phyloP scores from a whole-genome alignment of 441 rosid genomes.

The Aquilaria agallochum region DNA sequence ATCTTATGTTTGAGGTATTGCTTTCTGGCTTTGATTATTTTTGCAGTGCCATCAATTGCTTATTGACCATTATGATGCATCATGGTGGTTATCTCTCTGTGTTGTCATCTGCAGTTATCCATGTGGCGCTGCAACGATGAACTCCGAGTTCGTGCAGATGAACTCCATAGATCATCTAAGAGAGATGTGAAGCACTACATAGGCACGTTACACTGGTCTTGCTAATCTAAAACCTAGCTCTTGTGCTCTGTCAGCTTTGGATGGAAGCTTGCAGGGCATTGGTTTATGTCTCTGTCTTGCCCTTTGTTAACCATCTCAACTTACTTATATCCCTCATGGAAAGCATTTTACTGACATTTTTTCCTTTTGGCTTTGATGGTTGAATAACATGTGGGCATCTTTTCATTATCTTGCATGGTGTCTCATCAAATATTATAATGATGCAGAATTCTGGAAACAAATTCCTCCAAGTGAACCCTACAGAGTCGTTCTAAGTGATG shows the following conservation, averaged over 20 bases:
- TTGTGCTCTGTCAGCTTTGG: not conserved
- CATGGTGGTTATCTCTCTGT: not conserved
- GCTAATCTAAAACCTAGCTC: not conserved
- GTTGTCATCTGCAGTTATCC: conserved; percentile 33
- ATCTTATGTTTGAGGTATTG: conserved; percentile 73
- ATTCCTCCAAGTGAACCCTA: conserved; percentile 55
- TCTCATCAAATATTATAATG: not conserved
- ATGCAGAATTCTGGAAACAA: conserved; percentile 62
- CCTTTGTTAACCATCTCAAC: too few species aligned
- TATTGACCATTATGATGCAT: not conserved
- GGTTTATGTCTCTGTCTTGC: too few species aligned
- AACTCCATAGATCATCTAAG: conserved; percentile 34
- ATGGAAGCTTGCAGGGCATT: too few species aligned
- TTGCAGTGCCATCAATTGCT: not conserved
- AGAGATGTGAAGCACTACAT: conserved; percentile 52
- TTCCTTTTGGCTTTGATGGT: not conserved
- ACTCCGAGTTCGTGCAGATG: conserved; percentile 38
- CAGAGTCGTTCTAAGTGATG: conserved; percentile 54
- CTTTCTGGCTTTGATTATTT: not conserved
- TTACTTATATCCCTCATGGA: not conserved
- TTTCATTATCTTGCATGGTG: not conserved
- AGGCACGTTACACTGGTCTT: conserved; percentile 20
- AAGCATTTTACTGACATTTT: not conserved
- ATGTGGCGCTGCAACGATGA: conserved; percentile 60
- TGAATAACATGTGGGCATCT: not conserved